phyloP scores from a whole-genome alignment of 1,139 yeast species.

The Hyphopichia fennica region DNA sequence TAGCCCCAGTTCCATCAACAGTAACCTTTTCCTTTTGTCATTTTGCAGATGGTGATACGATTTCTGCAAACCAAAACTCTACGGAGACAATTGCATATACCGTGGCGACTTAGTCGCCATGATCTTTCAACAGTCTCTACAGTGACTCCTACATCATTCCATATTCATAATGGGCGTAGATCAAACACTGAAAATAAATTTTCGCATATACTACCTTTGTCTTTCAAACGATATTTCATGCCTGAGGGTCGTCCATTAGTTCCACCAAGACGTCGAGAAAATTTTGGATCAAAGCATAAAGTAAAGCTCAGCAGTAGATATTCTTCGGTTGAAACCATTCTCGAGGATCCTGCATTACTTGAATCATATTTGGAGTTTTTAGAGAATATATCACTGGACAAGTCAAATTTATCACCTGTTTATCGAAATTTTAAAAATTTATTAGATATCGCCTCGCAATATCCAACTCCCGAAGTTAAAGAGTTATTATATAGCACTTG shows the following conservation, averaged over 20 bases:
- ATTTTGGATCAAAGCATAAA: slow-evolving; percentile 18
- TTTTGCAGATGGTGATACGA: slow-evolving; percentile 1
- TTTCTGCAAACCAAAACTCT: neutral
- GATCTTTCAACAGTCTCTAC: neutral
- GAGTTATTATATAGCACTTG: slow-evolving; percentile 1
- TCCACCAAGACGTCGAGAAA: neutral
- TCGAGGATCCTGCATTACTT: neutral
- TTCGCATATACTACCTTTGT: neutral
- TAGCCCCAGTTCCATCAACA: neutral
- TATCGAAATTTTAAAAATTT: neutral
- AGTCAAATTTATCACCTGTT: neutral
- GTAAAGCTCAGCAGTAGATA: slow-evolving; percentile 41
- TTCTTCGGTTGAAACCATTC: neutral
- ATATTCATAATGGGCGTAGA: neutral
- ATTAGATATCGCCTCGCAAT: neutral
- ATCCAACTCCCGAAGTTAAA: slow-evolving; percentile 1
- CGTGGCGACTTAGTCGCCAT: neutral
- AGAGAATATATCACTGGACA: neutral
- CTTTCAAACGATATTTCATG: neutral
- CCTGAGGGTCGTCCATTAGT: neutral
- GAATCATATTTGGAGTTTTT: neutral
- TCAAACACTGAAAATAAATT: neutral
- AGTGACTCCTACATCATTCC: neutral
- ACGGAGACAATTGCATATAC: neutral
- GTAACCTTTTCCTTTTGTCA: neutral